Percentiles rank a stretch among this genome's conserved stretches.
phyloP scores from a whole-genome alignment of 2,329 filamentous ascomycete species.

The Lachnellula cervina region DNA sequence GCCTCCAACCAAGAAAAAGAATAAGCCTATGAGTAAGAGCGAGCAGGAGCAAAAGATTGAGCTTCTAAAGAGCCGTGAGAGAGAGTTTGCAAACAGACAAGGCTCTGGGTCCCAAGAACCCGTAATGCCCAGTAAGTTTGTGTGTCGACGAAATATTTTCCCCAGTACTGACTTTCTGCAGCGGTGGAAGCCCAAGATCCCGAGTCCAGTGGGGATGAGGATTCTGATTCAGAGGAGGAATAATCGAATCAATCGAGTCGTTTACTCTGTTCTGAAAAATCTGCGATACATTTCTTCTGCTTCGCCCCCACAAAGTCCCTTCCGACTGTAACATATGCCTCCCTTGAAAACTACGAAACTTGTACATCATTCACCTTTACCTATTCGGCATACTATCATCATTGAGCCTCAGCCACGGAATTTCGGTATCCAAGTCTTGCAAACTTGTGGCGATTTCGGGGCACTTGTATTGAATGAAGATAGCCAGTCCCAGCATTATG shows the following conservation, averaged over 20 bases:
- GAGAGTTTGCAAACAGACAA: conserved; percentile 34
- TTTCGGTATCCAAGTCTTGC: not conserved
- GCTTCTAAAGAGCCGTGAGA: conserved; percentile 56
- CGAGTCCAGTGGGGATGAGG: conserved; percentile 49
- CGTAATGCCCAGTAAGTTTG: conserved; percentile 28
- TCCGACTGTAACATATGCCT: conserved; percentile 4
- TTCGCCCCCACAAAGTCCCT: not conserved
- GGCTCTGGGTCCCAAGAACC: conserved; percentile 37
- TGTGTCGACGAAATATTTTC: not conserved
- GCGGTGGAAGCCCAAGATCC: conserved; percentile 31
- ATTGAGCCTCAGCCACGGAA: not conserved
- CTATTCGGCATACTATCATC: not conserved
- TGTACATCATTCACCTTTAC: conserved; percentile 5
- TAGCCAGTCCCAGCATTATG: not conserved
- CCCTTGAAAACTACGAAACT: not conserved
- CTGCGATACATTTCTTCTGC: not conserved
- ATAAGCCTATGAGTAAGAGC: conserved; percentile 70
- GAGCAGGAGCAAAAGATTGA: conserved; percentile 66
- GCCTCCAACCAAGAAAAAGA: conserved; percentile 47
- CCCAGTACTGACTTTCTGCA: conserved; percentile 14
- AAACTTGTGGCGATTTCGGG: not conserved
- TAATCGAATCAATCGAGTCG: conserved; percentile 11
- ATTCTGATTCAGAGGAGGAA: conserved; percentile 48
- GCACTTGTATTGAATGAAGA: not conserved
- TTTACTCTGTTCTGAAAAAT: not conserved